Conservation (phyloP, 495 filamentous ascomycete genomes). For the Lasiosphaeria miniovina region DNA sequence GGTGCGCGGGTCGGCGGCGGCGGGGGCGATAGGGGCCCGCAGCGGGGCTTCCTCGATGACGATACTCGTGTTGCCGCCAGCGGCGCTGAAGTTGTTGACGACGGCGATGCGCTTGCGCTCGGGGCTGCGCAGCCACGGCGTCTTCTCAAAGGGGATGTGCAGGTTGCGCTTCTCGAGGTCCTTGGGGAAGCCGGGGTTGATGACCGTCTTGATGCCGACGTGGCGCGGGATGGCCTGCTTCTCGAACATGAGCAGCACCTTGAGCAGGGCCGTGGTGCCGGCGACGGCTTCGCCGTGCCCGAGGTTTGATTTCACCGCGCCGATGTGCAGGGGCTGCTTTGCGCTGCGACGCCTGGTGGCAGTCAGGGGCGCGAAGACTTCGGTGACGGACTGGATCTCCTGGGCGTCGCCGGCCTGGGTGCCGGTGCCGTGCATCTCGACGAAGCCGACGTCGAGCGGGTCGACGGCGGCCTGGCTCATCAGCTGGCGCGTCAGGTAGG, state of each 20-base stretch:
- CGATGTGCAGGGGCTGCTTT: conserved; percentile 62
- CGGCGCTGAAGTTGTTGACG: conserved; percentile 55
- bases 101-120: conserved; percentile 37
- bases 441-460: conserved; percentile 59
- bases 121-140: conserved; percentile 37
- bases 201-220: conserved; percentile 63
- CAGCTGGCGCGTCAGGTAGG: conserved; percentile 56
- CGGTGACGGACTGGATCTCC: conserved; percentile 63
- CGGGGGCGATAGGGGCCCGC: conserved; percentile 1
- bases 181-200: conserved; percentile 36
- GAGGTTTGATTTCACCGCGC: conserved; percentile 73
- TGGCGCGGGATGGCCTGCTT: conserved; percentile 72
- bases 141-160: conserved; percentile 11
- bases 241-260: conserved; percentile 73
- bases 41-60: conserved; percentile 50
- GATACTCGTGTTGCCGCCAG: conserved; percentile 52
- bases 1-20: conserved; percentile 29
- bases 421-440: conserved; percentile 76
- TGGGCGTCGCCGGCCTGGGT: conserved; percentile 67
- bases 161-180: conserved; percentile 11
- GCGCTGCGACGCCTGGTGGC: conserved; percentile 42
- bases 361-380: conserved; percentile 55
- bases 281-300: conserved; percentile 75
- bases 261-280: conserved; percentile 67
- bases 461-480: conserved; percentile 56